Evolutionary conservation across 768 basidiomycete species (phyloP).

Genomic region (Asterophora parasitica): DNA sequence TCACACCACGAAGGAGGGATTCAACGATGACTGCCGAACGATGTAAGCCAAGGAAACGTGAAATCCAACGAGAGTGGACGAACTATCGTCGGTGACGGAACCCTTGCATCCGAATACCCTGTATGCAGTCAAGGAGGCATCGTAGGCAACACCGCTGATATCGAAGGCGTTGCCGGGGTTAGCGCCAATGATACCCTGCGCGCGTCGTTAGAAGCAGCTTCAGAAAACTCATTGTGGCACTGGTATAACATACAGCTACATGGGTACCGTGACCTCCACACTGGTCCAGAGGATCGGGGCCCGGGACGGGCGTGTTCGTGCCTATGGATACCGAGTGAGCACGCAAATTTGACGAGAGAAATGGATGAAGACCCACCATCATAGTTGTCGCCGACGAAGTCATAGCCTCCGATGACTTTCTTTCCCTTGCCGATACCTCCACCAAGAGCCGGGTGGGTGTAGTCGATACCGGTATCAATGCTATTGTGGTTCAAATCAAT

Average conservation of each 20-base stretch:
- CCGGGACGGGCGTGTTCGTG: no score
- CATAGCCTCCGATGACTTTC: constrained; percentile 49
- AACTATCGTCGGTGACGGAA: constrained; percentile 52
- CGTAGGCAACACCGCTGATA: no score
- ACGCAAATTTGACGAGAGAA: neutral
- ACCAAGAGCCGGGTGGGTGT: constrained; percentile 51
- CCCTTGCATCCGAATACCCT: no score
- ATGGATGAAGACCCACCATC: constrained; percentile 28
- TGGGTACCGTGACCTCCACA: no score
- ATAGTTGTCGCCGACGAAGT: constrained; percentile 55
- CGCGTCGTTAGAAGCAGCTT: constrained; percentile 40
- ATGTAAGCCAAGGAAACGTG: neutral
- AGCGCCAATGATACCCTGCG: no score
- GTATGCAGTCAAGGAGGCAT: no score
- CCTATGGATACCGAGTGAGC: no score
- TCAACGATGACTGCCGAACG: constrained; percentile 34
- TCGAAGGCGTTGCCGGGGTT: no score
- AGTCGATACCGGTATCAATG: constrained; percentile 53
- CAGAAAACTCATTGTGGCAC: constrained; percentile 56
- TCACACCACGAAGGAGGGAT: constrained; percentile 44
- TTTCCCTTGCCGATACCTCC: constrained; percentile 51
- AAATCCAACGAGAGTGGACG: constrained; percentile 8
- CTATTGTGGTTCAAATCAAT: constrained; percentile 21
- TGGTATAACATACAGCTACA: constrained; percentile 58
- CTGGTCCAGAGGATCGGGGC: no score